A percentile compares a stretch with the other conserved stretches of the same genome.
Conservation (phyloP, 129 eudicot genomes). For the Ambrosia artemisiifolia region DNA sequence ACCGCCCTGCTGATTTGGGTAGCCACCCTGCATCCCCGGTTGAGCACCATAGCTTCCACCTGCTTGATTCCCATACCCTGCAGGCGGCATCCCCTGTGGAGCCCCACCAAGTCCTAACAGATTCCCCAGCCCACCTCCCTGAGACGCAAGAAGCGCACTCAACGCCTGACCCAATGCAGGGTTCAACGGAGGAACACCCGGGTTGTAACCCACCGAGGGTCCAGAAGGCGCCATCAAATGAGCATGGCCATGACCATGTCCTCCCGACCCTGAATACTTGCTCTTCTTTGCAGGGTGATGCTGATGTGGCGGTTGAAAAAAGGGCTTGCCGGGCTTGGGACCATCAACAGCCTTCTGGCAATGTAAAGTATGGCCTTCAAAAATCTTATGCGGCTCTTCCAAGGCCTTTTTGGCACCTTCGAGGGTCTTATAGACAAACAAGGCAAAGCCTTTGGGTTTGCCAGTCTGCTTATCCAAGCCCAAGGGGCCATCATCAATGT, state of each 20-base stretch:
- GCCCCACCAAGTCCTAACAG: constrained; percentile 69
- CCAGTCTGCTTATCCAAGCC: constrained; percentile 90
- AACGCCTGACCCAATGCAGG: constrained; percentile 96
- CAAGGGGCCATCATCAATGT: constrained; percentile 93
- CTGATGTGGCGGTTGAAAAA: constrained; percentile 39
- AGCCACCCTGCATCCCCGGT: constrained; percentile 51
- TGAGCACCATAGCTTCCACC: constrained; percentile 63
- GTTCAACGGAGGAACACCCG: constrained; percentile 43
- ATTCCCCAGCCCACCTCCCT: constrained; percentile 84
- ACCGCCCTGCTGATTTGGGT: constrained; percentile 72
- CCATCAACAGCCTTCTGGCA: constrained; percentile 94
- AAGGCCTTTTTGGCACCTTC: constrained; percentile 83
- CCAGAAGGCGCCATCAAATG: constrained; percentile 86
- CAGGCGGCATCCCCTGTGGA: constrained; percentile 61
- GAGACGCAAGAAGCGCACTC: constrained; percentile 78
- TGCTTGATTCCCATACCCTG: constrained; percentile 67
- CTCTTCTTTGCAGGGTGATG: constrained; percentile 58
- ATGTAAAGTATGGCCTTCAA: constrained; percentile 77
- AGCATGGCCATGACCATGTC: constrained; percentile 46
- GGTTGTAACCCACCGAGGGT: constrained; percentile 57
- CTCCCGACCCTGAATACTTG: constrained; percentile 44
- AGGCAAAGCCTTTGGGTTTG: constrained; percentile 85
- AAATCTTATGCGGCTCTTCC: constrained; percentile 87
- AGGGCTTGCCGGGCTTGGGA: constrained; percentile 54
- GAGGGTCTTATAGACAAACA: constrained; percentile 71